Conservation (phyloP, 106 monocot genomes). For the Hemerocallis citrina region DNA sequence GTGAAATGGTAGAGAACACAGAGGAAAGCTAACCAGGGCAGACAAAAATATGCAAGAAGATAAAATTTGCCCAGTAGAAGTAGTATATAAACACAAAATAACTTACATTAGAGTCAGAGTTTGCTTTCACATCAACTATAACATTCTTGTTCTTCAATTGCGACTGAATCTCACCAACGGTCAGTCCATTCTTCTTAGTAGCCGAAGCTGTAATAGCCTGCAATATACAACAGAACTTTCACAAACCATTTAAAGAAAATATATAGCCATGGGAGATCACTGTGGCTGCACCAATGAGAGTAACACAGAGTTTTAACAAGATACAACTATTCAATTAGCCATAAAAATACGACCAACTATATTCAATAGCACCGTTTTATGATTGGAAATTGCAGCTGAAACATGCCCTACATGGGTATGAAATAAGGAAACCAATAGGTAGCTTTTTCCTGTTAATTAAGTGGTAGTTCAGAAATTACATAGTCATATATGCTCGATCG, state of each 20-base stretch:
- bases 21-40: background rate
- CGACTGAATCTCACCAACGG: slow-evolving; percentile 59
- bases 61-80: too few species aligned
- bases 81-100: background rate
- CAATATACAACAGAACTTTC: slow-evolving; percentile 7
- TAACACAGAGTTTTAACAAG: too few species aligned
- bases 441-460: too few species aligned
- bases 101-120: slow-evolving; percentile 60
- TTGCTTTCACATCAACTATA: slow-evolving; percentile 59
- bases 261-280: too few species aligned
- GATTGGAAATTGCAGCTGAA: background rate
- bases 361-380: background rate
- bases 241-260: background rate
- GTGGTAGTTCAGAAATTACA: too few species aligned
- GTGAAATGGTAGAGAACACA: background rate
- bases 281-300: too few species aligned
- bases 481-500: too few species aligned
- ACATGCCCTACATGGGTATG: too few species aligned
- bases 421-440: too few species aligned
- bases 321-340: background rate
- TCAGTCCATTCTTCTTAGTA: slow-evolving; percentile 56
- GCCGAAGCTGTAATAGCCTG: slow-evolving; percentile 61
- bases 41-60: background rate
- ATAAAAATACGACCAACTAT: background rate
- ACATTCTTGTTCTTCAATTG: slow-evolving; percentile 62